These are phyloP conservation scores for Ceratobasidium sp. DNA, from an alignment of 1,284 basidiomycete genomes.

Conservation along the genomic window DNA sequence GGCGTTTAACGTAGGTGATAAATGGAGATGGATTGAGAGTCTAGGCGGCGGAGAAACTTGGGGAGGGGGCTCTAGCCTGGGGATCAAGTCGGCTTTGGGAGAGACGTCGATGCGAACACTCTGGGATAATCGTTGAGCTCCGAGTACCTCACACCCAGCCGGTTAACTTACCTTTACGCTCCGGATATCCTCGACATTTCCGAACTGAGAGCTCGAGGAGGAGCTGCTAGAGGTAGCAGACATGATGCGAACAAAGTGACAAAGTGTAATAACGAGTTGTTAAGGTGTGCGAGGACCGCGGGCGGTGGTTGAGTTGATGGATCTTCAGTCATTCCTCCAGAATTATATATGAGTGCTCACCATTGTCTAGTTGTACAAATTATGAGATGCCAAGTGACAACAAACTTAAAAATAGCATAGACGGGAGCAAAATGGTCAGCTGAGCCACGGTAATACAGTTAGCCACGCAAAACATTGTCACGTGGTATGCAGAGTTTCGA, in stretches of 20 bases:
- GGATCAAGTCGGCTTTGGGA: not conserved
- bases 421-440: not conserved
- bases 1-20: not conserved
- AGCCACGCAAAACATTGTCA: constrained; percentile 4
- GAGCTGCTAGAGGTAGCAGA: too few relatives aligned
- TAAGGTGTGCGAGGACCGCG: not conserved
- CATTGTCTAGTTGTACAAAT: not conserved
- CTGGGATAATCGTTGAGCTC: not conserved
- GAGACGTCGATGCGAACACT: not conserved
- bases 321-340: not conserved
- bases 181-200: not conserved
- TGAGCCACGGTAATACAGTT: constrained; percentile 1
- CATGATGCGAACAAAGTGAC: not conserved
- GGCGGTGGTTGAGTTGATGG: not conserved
- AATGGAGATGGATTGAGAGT: not conserved
- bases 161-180: not conserved
- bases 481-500: not conserved
- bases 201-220: not conserved
- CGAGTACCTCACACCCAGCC: not conserved
- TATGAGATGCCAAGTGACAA: not conserved
- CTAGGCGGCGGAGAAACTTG: not conserved
- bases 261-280: not conserved
- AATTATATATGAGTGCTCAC: not conserved
- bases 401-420: not conserved
- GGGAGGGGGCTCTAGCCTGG: not conserved